Conservation (phyloP, 306 rosid species). For the Trifolium dubium region DNA sequence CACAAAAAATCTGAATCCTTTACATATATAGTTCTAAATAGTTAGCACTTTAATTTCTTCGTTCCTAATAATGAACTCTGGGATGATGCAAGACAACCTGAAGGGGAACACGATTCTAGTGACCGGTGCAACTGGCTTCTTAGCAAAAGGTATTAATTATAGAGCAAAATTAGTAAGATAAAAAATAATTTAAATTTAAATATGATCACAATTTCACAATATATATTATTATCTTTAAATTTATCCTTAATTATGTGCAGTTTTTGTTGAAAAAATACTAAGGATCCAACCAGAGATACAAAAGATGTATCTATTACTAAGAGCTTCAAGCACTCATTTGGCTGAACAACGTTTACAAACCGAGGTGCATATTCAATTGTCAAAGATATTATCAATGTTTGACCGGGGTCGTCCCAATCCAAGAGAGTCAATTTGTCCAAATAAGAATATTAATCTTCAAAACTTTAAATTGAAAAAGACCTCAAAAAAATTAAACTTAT, state of each 20-base stretch:
- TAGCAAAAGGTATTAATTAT: not conserved
- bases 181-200: too few species aligned
- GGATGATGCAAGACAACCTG: not conserved
- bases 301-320: slow-evolving; percentile 63
- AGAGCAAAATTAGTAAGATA: too few species aligned
- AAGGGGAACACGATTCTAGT: not conserved
- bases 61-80: not conserved
- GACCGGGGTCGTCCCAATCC: too few species aligned
- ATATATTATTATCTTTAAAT: not conserved
- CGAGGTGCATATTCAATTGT: slow-evolving; percentile 49
- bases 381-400: too few species aligned
- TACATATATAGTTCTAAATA: too few species aligned
- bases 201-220: too few species aligned
- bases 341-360: slow-evolving; percentile 54
- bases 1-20: too few species aligned
- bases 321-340: slow-evolving; percentile 49
- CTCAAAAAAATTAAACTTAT: too few species aligned
- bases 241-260: slow-evolving; percentile 45
- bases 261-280: slow-evolving; percentile 68
- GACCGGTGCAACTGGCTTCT: not conserved
- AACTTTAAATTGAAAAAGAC: too few species aligned
- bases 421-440: too few species aligned
- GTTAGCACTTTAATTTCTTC: too few species aligned
- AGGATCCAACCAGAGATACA: slow-evolving; percentile 62
- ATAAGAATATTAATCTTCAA: too few species aligned